Evolutionary conservation across 306 rosid species (phyloP).

Genomic region (Acacia acuminata): DNA sequence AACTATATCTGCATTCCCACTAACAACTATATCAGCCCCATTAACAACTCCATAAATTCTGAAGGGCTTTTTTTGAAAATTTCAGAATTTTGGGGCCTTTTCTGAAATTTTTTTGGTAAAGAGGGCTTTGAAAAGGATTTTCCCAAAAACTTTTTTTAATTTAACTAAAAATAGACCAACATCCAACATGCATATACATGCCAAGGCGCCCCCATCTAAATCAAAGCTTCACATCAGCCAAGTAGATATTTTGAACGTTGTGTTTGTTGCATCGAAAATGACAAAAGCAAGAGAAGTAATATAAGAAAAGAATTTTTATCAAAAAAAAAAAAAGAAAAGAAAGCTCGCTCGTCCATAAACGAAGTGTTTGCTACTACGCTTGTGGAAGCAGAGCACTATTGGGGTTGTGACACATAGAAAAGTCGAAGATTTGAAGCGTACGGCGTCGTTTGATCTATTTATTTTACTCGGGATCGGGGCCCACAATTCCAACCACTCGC

Average conservation of each 20-base stretch:
- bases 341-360: neutral
- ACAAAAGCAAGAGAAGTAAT: neutral
- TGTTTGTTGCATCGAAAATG: conserved; percentile 28
- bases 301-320: neutral
- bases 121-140: too few species aligned
- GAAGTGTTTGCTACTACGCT: too few species aligned
- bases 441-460: neutral
- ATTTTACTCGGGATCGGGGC: conserved; percentile 4
- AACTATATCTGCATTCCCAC: too few species aligned
- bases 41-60: too few species aligned
- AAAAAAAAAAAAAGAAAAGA: neutral
- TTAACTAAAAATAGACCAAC: neutral
- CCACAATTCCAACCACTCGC: conserved; percentile 25
- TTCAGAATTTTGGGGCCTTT: too few species aligned
- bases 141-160: too few species aligned
- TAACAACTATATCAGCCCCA: too few species aligned
- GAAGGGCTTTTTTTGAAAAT: too few species aligned
- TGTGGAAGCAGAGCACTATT: neutral
- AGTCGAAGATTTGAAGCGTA: neutral
- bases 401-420: neutral
- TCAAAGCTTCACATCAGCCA: conserved; percentile 14
- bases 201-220: neutral
- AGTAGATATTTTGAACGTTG: conserved; percentile 11
- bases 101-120: too few species aligned
- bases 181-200: neutral